A percentile compares a stretch with the other conserved stretches of the same genome.
phyloP scores from a whole-genome alignment of 192 early-diverging fungal genomes.

The Backusella tuberculispora region DNA sequence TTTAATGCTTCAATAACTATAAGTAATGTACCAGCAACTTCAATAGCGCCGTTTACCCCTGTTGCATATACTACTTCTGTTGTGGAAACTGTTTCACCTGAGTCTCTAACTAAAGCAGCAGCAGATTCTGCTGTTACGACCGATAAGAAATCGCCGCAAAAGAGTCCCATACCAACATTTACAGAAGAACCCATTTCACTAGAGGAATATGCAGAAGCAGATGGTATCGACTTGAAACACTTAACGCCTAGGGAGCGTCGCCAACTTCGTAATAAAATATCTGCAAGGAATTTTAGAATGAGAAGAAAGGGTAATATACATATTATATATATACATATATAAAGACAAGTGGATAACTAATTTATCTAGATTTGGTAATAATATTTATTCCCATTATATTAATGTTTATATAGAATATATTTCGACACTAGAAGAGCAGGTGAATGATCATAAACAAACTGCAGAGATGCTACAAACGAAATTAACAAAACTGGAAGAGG shows the following conservation, averaged over 20 bases:
- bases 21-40: not conserved
- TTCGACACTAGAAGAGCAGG: slow-evolving; percentile 41
- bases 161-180: not conserved
- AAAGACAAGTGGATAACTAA: not conserved
- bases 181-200: slow-evolving; percentile 17
- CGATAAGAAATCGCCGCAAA: not conserved
- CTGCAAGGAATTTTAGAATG: slow-evolving; percentile 73
- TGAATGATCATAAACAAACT: slow-evolving; percentile 37
- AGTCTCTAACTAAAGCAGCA: not conserved
- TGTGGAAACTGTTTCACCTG: slow-evolving; percentile 15
- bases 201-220: slow-evolving; percentile 29
- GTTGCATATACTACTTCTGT: slow-evolving; percentile 6
- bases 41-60: not conserved
- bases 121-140: not conserved
- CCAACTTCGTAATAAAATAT: slow-evolving; percentile 77
- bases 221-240: slow-evolving; percentile 55
- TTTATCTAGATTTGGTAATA: slow-evolving; percentile 13
- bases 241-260: slow-evolving; percentile 67
- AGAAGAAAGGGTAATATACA: slow-evolving; percentile 61
- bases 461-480: slow-evolving; percentile 32
- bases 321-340: no score
- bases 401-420: slow-evolving; percentile 36
- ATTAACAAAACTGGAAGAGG: slow-evolving; percentile 35
- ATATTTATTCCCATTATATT: not conserved
- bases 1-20: not conserved